A percentile compares a stretch with the other conserved stretches of the same genome.
Evolutionary conservation across 371 early-diverging fungal species (phyloP).

Genomic region (Entomophthora muscae): DNA sequence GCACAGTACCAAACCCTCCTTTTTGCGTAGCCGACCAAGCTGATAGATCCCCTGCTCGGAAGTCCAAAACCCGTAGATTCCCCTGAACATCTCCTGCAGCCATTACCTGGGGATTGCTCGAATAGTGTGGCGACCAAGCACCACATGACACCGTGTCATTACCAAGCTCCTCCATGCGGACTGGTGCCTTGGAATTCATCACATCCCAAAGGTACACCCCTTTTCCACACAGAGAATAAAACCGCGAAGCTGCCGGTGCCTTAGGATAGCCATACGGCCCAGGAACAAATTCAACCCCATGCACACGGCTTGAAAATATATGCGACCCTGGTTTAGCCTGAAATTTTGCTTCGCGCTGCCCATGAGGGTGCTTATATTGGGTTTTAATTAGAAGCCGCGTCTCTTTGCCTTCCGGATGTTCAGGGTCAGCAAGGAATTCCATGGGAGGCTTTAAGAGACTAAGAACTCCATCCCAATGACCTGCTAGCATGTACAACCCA

Average conservation of each 20-base stretch:
- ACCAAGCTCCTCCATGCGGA: not conserved
- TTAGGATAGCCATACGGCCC: not conserved
- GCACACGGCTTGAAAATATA: not conserved
- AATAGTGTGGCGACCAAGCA: not conserved
- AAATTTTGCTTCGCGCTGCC: not conserved
- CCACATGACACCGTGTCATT: not conserved
- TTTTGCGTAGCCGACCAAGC: not conserved
- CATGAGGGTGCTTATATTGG: not conserved
- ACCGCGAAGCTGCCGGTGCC: not conserved
- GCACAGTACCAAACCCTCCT: not conserved
- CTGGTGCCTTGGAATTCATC: not conserved
- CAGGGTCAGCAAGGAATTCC: slow-evolving; percentile 1
- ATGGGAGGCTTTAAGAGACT: slow-evolving; percentile 1
- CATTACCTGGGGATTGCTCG: not conserved
- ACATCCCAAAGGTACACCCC: slow-evolving; percentile 1
- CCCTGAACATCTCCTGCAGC: not conserved
- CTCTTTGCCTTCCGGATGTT: not conserved
- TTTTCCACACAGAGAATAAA: not conserved
- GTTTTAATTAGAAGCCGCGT: slow-evolving; percentile 7
- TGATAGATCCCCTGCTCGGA: not conserved
- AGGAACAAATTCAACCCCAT: not conserved
- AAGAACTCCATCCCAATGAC: slow-evolving; percentile 1
- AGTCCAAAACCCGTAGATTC: not conserved
- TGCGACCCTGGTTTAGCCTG: not conserved
- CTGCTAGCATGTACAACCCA: not conserved